Evolutionary conservation across 2,329 filamentous ascomycete species (phyloP).

Genomic region (Neofusicoccum ribis): DNA sequence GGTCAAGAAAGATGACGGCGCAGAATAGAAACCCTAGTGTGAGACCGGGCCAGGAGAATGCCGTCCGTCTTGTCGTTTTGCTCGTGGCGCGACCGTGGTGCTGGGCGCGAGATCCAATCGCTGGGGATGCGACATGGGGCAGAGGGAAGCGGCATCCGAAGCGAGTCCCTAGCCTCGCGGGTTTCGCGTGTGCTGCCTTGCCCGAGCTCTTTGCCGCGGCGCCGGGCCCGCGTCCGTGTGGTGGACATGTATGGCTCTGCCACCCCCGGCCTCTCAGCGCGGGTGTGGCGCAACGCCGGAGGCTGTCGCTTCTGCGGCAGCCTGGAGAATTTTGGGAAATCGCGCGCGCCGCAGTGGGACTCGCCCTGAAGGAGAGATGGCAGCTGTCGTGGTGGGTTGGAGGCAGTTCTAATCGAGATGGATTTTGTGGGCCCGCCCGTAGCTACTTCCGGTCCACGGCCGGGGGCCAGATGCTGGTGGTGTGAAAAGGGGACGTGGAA

Average conservation of each 20-base stretch:
- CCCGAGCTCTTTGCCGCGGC: neutral
- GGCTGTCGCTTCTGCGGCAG: neutral
- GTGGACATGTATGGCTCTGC: neutral
- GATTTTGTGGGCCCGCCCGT: neutral
- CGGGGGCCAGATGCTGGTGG: neutral
- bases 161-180: neutral
- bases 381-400: neutral
- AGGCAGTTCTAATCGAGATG: neutral
- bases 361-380: neutral
- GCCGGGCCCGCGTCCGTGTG: slow-evolving; percentile 4
- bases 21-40: neutral
- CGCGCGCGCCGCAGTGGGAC: neutral
- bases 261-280: neutral
- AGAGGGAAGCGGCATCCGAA: neutral
- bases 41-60: neutral
- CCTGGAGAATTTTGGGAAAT: neutral
- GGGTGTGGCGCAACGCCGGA: slow-evolving; percentile 11
- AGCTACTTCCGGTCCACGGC: neutral
- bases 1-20: neutral
- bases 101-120: slow-evolving; percentile 6
- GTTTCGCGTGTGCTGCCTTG: neutral
- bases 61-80: neutral
- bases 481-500: too few relatives aligned
- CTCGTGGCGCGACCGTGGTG: slow-evolving; percentile 3
- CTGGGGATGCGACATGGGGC: neutral